Evolutionary conservation across 2,329 filamentous ascomycete species (phyloP).

Genomic region (Exophiala bonariae): DNA sequence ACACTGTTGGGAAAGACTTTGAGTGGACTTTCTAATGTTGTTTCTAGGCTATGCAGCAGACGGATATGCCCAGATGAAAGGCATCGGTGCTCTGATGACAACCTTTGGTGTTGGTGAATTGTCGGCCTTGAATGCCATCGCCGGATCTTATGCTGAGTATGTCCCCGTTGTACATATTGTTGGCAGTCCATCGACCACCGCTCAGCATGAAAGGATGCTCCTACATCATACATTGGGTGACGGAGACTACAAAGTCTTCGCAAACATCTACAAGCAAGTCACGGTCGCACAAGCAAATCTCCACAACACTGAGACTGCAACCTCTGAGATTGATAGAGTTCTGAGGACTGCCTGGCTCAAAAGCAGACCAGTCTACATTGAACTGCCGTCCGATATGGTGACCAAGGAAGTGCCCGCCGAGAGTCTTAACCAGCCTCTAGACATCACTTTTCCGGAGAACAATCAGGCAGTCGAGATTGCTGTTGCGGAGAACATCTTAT

Average conservation of each 20-base stretch:
- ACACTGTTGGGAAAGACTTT: no score
- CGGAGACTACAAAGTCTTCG: constrained; percentile 38
- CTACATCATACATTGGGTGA: constrained; percentile 21
- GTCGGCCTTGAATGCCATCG: constrained; percentile 31
- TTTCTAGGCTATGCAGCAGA: constrained; percentile 76
- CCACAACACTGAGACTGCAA: not conserved
- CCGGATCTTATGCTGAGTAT: constrained; percentile 57
- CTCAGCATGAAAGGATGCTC: constrained; percentile 47
- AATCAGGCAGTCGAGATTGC: constrained; percentile 73
- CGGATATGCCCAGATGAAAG: constrained; percentile 66
- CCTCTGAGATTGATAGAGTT: constrained; percentile 57
- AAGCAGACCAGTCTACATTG: constrained; percentile 57
- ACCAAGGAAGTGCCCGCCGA: constrained; percentile 59
- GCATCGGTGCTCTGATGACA: constrained; percentile 42
- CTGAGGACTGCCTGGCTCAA: constrained; percentile 51
- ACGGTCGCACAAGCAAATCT: constrained; percentile 42
- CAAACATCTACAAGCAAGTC: constrained; percentile 48
- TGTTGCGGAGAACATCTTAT: constrained; percentile 74
- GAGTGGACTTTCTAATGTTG: no score
- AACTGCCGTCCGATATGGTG: constrained; percentile 53
- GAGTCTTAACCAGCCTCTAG: constrained; percentile 67
- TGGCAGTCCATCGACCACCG: constrained; percentile 42
- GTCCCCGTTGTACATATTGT: constrained; percentile 61
- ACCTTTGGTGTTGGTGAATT: constrained; percentile 52
- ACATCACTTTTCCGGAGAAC: constrained; percentile 65